phyloP scores from a whole-genome alignment of 2,329 filamentous ascomycete genomes.

The Herpotrichia juniperi region DNA sequence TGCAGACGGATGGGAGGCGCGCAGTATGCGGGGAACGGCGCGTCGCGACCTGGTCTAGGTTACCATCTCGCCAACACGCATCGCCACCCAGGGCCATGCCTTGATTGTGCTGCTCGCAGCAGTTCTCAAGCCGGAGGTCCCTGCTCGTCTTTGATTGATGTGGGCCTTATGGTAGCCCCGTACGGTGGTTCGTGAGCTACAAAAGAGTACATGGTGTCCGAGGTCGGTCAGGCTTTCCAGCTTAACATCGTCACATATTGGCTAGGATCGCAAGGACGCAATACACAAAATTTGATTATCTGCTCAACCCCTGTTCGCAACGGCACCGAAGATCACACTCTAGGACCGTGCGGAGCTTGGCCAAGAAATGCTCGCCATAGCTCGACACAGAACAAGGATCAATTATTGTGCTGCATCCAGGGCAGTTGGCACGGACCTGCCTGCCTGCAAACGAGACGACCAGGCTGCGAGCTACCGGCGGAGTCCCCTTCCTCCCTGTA shows the following conservation, averaged over 20 bases:
- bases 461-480: neutral
- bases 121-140: constrained; percentile 29
- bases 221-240: constrained; percentile 33
- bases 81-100: constrained; percentile 22
- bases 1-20: constrained; percentile 22
- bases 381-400: too few species aligned
- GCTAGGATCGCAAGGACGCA: neutral
- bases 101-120: constrained; percentile 21
- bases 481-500: neutral
- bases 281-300: constrained; percentile 1
- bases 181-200: constrained; percentile 34
- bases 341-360: neutral
- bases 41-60: constrained; percentile 12
- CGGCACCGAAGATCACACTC: too few species aligned
- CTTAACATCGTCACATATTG: neutral
- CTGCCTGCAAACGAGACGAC: too few species aligned
- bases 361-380: too few species aligned
- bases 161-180: constrained; percentile 24
- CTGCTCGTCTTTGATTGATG: constrained; percentile 31
- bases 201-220: constrained; percentile 39
- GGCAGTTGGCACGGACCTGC: too few species aligned
- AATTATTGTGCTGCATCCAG: too few species aligned
- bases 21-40: constrained; percentile 30
- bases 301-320: neutral
- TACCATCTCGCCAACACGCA: constrained; percentile 21